Evolutionary conservation across 2,329 filamentous ascomycete genomes (phyloP).

Genomic region (Calonectria pauciramosa): DNA sequence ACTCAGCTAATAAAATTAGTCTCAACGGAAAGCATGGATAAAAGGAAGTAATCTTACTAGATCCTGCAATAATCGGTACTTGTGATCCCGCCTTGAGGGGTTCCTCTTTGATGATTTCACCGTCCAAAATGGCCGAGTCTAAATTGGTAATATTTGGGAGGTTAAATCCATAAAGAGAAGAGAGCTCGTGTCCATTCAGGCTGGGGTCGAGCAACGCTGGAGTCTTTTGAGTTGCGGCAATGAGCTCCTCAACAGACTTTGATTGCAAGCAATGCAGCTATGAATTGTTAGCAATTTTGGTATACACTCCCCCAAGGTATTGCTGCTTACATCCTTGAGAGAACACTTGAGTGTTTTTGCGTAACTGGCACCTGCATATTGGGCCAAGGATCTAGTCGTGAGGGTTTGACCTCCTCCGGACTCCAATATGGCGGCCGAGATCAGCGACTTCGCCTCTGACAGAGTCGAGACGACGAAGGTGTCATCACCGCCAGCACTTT

Average conservation of each 20-base stretch:
- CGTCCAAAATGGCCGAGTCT: slow-evolving; percentile 21
- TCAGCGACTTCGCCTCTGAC: slow-evolving; percentile 20
- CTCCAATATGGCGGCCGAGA: slow-evolving; percentile 22
- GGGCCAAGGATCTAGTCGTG: slow-evolving; percentile 12
- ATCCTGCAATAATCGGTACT: slow-evolving; percentile 29
- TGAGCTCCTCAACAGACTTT: slow-evolving; percentile 20
- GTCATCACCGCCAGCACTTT: slow-evolving; percentile 31
- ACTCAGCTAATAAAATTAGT: slow-evolving; percentile 19
- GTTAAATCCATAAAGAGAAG: slow-evolving; percentile 19
- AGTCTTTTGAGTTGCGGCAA: slow-evolving; percentile 9
- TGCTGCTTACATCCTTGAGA: slow-evolving; percentile 16
- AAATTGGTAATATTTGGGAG: slow-evolving; percentile 29
- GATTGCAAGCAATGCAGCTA: slow-evolving; percentile 24
- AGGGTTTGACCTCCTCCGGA: slow-evolving; percentile 32
- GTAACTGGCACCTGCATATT: slow-evolving; percentile 30
- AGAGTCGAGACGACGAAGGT: slow-evolving; percentile 28
- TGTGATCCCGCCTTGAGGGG: slow-evolving; percentile 28
- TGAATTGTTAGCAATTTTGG: neutral
- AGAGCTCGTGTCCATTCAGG: slow-evolving; percentile 9
- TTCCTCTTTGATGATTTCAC: slow-evolving; percentile 23
- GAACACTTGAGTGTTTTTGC: slow-evolving; percentile 28
- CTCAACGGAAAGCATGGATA: neutral
- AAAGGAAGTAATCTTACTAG: neutral
- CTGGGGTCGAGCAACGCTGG: slow-evolving; percentile 16
- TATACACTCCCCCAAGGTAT: neutral